Base-by-base conservation (phyloP, 1,284 basidiomycete species). In the Cryptococcus sp. region DNA sequence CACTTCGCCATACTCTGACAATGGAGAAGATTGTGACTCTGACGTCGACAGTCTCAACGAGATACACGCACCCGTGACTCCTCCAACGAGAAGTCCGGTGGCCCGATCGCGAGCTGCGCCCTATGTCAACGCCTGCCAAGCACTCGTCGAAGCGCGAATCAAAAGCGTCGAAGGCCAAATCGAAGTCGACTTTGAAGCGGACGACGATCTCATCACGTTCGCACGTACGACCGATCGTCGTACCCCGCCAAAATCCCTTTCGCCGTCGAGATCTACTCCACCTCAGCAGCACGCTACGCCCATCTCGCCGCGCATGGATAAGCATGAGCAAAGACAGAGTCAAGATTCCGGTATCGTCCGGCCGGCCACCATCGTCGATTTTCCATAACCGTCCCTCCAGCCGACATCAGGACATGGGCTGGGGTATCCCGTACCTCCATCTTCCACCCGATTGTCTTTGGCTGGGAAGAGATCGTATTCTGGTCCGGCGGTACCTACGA, bases 351-450 rank as follows among this genome's bases (percentile, higher is more conserved):
- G 56, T 8, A 38, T 52, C 22, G 45, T 53, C 25, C 49, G 53
- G 47, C 61, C 57, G 13, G 38, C 54, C n/a, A 66, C 60, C 17
- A 55, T 63, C 25, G 57, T 67, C 22, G 59, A 64, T 44, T 65
- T 67, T 41, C 67, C 67, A 20, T 42, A 45, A 49, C 64, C 53
- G 15, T 47, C 44, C n/a, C 20, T 58, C 13, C 56, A 60, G 38
- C 52, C 54, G 19, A 22, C 31, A 41, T 53, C 57, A 19, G 47
- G 53, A 6, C 53, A 55, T 50, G 58, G 53, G 15, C 47, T 47
- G 20, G 50, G 57, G 22, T 56, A 54, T 53, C 47, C 52, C 13
- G 16, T 38, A 39, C 46, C 39, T 25, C 5, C 46, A 11, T 27
- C 53, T 50, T 22, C 41, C 40, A 5, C 45, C 55, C 7, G 47